A percentile compares a stretch with the other conserved stretches of the same genome.
Evolutionary conservation across 1,284 basidiomycete genomes (phyloP).

Genomic region (Cystobasidium sp.): DNA sequence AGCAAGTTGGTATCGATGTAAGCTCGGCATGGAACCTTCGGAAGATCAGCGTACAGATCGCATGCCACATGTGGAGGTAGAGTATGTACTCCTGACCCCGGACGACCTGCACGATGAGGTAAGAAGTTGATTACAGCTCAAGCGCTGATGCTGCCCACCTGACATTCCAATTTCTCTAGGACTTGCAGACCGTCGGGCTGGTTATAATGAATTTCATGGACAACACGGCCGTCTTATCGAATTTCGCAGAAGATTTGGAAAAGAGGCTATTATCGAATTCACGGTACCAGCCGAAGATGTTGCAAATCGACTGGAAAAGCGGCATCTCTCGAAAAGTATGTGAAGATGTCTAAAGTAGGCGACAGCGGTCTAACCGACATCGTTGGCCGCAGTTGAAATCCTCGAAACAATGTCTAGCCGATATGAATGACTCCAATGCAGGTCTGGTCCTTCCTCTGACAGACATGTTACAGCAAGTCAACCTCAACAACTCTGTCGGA

Average conservation of each 20-base stretch:
- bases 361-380: background rate
- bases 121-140: background rate
- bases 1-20: conserved; percentile 35
- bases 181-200: conserved; percentile 24
- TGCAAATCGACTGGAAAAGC: background rate
- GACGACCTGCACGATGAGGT: conserved; percentile 36
- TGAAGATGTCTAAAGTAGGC: background rate
- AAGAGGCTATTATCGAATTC: background rate
- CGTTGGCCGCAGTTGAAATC: background rate
- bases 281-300: background rate
- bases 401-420: background rate
- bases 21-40: conserved; percentile 16
- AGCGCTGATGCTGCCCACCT: background rate
- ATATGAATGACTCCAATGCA: conserved; percentile 13
- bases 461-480: background rate
- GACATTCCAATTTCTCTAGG: conserved; percentile 1
- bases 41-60: conserved; percentile 17
- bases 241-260: background rate
- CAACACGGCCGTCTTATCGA: background rate
- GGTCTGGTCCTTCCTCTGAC: background rate
- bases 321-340: background rate
- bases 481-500: conserved; percentile 17
- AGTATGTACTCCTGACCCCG: conserved; percentile 11
- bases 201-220: conserved; percentile 21
- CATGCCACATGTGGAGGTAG: conserved; percentile 13